Percentiles rank a stretch among this genome's conserved stretches.
These are phyloP conservation scores for Scheffersomyces lignicola DNA, from an alignment of 1,139 yeast genomes.

Conservation along the genomic window DNA sequence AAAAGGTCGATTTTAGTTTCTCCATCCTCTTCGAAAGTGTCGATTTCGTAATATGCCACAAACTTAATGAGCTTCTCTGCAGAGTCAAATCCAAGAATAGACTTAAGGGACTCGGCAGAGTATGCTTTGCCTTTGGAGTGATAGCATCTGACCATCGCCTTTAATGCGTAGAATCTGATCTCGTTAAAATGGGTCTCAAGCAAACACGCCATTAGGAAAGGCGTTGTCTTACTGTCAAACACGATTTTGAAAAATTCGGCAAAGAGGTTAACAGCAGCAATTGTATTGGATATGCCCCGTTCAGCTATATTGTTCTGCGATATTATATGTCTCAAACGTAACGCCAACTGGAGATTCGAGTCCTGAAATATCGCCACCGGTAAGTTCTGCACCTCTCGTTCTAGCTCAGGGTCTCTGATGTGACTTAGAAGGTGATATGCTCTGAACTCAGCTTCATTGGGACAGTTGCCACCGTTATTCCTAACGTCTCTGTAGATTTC, in stretches of 20 bases:
- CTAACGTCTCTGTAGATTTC: constrained; percentile 86
- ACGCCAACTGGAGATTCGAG: constrained; percentile 65
- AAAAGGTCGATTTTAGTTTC: constrained; percentile 54
- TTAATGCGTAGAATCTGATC: constrained; percentile 72
- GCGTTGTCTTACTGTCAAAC: constrained; percentile 46
- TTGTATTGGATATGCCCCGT: constrained; percentile 54
- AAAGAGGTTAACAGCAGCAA: constrained; percentile 65
- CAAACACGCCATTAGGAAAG: constrained; percentile 71
- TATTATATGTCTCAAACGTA: constrained; percentile 63
- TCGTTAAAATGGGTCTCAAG: constrained; percentile 82
- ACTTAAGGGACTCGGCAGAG: constrained; percentile 44
- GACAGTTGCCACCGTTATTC: constrained; percentile 64
- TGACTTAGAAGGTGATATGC: constrained; percentile 84
- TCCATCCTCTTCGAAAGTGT: constrained; percentile 38
- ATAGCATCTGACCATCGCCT: constrained; percentile 63
- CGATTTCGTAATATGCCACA: constrained; percentile 65
- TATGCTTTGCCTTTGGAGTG: constrained; percentile 75
- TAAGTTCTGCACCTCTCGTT: constrained; percentile 68
- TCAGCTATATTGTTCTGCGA: constrained; percentile 65
- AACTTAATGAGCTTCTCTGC: constrained; percentile 53
- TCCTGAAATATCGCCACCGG: constrained; percentile 60
- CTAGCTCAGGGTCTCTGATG: constrained; percentile 81
- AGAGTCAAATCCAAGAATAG: constrained; percentile 67
- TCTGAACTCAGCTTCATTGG: constrained; percentile 91
- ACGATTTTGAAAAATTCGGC: constrained; percentile 63